Evolutionary conservation across 2,329 filamentous ascomycete genomes (phyloP).

Genomic region (Fusarium illudens): DNA sequence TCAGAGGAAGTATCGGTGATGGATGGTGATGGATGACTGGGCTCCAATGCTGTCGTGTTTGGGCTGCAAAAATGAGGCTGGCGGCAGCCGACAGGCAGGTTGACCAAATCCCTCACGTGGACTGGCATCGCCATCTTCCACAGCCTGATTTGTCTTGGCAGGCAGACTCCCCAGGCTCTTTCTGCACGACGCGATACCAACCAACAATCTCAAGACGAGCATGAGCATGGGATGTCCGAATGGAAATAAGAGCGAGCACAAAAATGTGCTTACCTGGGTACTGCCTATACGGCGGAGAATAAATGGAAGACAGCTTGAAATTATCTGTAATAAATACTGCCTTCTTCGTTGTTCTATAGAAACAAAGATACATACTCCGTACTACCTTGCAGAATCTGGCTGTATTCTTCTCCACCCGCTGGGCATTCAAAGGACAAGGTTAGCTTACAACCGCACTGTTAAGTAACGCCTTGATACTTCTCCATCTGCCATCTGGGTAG

Average conservation of each 20-base stretch:
- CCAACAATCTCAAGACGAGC: neutral
- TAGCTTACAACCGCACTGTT: too few species aligned
- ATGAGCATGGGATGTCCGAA: neutral
- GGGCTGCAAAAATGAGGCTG: neutral
- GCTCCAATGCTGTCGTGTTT: neutral
- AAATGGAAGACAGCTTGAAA: too few species aligned
- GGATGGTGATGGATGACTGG: neutral
- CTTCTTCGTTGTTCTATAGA: too few species aligned
- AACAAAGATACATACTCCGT: too few species aligned
- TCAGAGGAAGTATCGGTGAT: neutral
- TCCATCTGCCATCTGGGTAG: too few species aligned
- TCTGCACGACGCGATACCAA: neutral
- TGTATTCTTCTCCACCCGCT: too few species aligned
- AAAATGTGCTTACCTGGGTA: too few species aligned
- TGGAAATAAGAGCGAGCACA: neutral
- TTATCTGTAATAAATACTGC: too few species aligned
- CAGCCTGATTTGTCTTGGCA: neutral
- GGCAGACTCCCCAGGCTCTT: neutral
- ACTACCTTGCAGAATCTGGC: too few species aligned
- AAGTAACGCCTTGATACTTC: too few species aligned
- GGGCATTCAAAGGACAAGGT: too few species aligned
- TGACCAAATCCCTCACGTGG: neutral
- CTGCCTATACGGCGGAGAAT: too few species aligned
- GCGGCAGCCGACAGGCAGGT: neutral
- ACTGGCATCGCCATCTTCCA: neutral